These are phyloP conservation scores for Skeletonema marinoi DNA, from an alignment of 108 stramenopile genomes.

Conservation along the genomic window DNA sequence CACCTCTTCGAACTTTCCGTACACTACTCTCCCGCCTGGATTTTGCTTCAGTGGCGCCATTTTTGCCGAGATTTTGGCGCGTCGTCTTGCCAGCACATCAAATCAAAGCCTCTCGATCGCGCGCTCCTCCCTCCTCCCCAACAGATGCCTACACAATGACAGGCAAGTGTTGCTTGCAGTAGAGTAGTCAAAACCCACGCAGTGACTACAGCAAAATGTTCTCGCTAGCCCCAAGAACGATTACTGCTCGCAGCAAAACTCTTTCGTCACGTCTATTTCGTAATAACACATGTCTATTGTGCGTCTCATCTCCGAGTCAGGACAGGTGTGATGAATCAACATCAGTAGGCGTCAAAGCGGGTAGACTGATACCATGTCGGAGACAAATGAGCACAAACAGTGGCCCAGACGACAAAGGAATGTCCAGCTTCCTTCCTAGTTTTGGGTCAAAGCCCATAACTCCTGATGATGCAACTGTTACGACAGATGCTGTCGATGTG, in stretches of 20 bases:
- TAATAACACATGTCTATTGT: constrained; percentile 1
- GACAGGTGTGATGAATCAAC: background rate
- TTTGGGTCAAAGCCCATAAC: constrained; percentile 28
- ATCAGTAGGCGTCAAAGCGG: background rate
- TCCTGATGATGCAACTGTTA: constrained; percentile 3
- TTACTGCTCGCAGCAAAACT: background rate
- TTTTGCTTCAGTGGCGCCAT: too few species aligned
- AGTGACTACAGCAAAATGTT: background rate
- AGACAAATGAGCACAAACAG: constrained; percentile 27
- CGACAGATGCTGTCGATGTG: background rate
- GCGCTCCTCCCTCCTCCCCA: too few species aligned
- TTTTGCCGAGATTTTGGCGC: too few species aligned
- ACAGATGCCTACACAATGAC: too few species aligned
- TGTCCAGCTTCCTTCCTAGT: constrained; percentile 12
- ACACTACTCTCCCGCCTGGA: too few species aligned
- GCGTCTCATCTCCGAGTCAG: background rate
- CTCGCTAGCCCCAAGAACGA: background rate
- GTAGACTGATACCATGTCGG: background rate
- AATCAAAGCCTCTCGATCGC: too few species aligned
- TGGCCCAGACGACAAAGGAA: background rate
- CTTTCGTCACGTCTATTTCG: background rate
- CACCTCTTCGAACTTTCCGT: too few species aligned
- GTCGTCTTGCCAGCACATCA: too few species aligned
- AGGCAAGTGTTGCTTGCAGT: too few species aligned
- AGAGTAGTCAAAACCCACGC: background rate